Percentiles rank a stretch among this genome's conserved stretches.
Conservation (phyloP, 768 basidiomycete species). For the Suillus paluster region DNA sequence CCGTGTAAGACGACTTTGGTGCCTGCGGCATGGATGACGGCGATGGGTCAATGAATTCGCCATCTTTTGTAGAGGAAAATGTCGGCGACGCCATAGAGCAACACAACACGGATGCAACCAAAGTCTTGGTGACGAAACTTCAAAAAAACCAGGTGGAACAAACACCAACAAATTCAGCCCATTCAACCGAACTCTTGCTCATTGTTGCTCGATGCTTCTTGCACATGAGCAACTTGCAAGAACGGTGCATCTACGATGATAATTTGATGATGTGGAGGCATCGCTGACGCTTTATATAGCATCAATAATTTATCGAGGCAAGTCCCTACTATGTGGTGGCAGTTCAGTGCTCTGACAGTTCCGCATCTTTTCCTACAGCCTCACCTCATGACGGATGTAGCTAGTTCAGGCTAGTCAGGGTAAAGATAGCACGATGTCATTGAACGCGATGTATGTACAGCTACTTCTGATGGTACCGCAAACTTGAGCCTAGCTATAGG, state of each 20-base stretch:
- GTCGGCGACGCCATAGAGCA: constrained; percentile 51
- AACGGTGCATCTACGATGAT: background rate
- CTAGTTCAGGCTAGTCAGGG: background rate
- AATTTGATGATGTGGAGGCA: background rate
- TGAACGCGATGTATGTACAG: no score
- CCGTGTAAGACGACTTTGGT: constrained; percentile 43
- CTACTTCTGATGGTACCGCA: no score
- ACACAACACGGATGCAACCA: constrained; percentile 31
- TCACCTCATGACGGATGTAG: background rate
- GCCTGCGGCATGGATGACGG: constrained; percentile 38
- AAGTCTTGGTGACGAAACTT: constrained; percentile 23
- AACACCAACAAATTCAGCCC: constrained; percentile 19
- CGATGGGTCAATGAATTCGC: constrained; percentile 42
- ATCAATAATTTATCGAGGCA: background rate
- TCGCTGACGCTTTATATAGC: background rate
- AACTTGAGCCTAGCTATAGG: no score
- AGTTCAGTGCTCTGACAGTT: background rate
- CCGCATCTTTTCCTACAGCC: background rate
- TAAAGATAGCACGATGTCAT: no score
- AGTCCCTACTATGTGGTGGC: no score
- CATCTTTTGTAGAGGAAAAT: constrained; percentile 44
- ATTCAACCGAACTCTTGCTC: background rate
- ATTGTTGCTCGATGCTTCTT: background rate
- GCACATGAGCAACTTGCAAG: background rate
- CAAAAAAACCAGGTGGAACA: constrained; percentile 42